phyloP scores from a whole-genome alignment of 176 grass and related monocot genomes.

The Phyllostachys edulis region DNA sequence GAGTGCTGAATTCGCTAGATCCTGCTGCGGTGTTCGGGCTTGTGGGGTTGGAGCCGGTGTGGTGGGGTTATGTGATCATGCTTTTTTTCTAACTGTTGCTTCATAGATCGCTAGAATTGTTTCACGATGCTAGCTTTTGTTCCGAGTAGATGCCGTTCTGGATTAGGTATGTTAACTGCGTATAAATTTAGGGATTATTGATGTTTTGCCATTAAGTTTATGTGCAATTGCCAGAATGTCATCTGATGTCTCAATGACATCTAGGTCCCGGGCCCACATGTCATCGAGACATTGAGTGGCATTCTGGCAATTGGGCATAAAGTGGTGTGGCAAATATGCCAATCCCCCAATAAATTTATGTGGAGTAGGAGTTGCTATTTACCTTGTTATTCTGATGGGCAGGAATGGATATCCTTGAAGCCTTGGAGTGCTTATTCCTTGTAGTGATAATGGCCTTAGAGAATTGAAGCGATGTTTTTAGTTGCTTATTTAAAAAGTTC shows the following conservation, averaged over 20 bases:
- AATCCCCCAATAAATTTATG: background rate
- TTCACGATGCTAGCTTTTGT: background rate
- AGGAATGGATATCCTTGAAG: background rate
- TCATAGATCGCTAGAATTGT: background rate
- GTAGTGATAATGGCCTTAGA: background rate
- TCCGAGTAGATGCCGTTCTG: background rate
- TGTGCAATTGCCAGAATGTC: too few relatives aligned
- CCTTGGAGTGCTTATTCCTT: background rate
- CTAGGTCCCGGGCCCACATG: too few relatives aligned
- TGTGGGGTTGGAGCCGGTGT: background rate
- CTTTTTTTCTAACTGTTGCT: background rate
- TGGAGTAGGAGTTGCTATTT: background rate
- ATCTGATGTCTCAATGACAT: too few relatives aligned
- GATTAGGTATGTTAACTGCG: background rate
- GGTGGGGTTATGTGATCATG: background rate
- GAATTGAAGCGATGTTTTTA: background rate
- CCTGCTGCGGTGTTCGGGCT: background rate
- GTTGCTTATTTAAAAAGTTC: background rate
- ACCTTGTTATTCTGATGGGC: background rate
- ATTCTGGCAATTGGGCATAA: too few relatives aligned
- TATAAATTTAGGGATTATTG: too few relatives aligned
- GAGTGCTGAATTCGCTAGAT: background rate
- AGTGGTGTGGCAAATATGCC: too few relatives aligned
- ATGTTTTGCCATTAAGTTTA: too few relatives aligned
- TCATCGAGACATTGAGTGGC: too few relatives aligned